Evolutionary conservation across 2,329 filamentous ascomycete species (phyloP), one percentile per base, ranked within the genome.

Genomic region (Cercospora berteroae): DNA sequence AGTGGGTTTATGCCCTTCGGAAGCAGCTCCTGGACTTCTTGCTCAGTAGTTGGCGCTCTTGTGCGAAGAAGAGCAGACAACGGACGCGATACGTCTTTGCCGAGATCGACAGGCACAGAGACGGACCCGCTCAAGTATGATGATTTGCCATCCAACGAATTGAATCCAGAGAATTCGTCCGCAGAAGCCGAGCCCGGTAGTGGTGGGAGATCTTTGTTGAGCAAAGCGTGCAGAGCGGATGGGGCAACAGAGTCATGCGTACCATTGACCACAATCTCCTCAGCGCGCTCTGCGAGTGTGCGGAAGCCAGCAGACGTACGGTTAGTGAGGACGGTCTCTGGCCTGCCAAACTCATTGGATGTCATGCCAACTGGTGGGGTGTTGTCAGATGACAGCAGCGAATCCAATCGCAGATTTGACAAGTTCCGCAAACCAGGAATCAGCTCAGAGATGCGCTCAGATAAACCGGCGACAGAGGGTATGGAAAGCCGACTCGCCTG

Each of bases 401-500:
- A 78, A 36, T 78, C 77, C 23, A 79, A 75, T 63, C 79, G 77
- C 55, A 80, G 75, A 50, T 73, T 75, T 20, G 69, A 66, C 16
- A 73, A 55, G 60, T 79, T 79, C 25, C 74, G 78, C 60, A 84
- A 69, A 9, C 80, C 80, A 5, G 82, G 82, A 18, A 84, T 70
- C 12, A 83, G 75, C 72, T 81, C 80, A 0, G 82, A 83, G 12
- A 84, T 73, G 20, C 81, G 78, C 60, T 82, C 77, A 1, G 82
- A 83, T 7, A 84, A 75, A 10, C 77, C 80, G 29, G 76, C 77
- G 16, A 83, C 78, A 4, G 80, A 83, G 16, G 83, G 83, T 25
- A 84, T 80, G 4, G 79, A 80, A 23, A 84, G 72, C 31, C 79
- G 77, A 27, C 83, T 80, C 70, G 83, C 77, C 72, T 84, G 82